Evolutionary conservation across 108 stramenopile species (phyloP).

Genomic region (Cylindrotheca closterium): DNA sequence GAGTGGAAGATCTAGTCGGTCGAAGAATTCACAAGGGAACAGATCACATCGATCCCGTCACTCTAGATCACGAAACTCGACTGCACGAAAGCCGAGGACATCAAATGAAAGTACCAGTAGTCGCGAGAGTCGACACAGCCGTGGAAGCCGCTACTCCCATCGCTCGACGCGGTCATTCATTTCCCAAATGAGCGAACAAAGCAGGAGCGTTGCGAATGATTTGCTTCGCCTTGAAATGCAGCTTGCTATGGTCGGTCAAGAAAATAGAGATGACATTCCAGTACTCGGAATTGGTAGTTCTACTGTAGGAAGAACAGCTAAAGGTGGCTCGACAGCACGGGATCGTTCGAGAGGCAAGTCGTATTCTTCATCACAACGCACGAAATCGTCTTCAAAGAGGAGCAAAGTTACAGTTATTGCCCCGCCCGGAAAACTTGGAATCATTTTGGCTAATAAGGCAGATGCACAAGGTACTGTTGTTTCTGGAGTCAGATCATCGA

Average conservation of each 20-base stretch:
- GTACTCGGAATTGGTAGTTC: conserved; percentile 7
- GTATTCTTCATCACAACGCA: conserved; percentile 10
- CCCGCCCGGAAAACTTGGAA: conserved; percentile 88
- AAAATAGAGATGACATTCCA: conserved; percentile 14
- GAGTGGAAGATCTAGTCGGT: conserved; percentile 73
- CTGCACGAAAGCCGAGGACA: conserved; percentile 15
- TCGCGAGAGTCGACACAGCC: conserved; percentile 53
- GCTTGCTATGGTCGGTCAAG: conserved; percentile 69
- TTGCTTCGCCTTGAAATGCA: conserved; percentile 83
- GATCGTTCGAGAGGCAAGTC: conserved; percentile 23
- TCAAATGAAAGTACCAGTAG: conserved; percentile 50
- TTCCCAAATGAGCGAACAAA: conserved; percentile 85
- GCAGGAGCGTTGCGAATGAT: conserved; percentile 85
- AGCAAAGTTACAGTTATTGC: conserved; percentile 71
- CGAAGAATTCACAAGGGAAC: conserved; percentile 56
- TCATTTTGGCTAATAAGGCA: conserved; percentile 88
- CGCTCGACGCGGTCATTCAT: conserved; percentile 76
- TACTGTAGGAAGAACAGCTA: conserved; percentile 16
- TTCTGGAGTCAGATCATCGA: conserved; percentile 79
- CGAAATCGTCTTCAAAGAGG: conserved; percentile 23
- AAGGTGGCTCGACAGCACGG: conserved; percentile 15
- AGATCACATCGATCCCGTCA: conserved; percentile 65
- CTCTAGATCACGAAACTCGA: conserved; percentile 21
- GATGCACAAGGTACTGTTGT: conserved; percentile 88
- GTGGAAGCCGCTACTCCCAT: conserved; percentile 68